Conservation (phyloP, 306 rosid species). For the Trifolium subterraneum region DNA sequence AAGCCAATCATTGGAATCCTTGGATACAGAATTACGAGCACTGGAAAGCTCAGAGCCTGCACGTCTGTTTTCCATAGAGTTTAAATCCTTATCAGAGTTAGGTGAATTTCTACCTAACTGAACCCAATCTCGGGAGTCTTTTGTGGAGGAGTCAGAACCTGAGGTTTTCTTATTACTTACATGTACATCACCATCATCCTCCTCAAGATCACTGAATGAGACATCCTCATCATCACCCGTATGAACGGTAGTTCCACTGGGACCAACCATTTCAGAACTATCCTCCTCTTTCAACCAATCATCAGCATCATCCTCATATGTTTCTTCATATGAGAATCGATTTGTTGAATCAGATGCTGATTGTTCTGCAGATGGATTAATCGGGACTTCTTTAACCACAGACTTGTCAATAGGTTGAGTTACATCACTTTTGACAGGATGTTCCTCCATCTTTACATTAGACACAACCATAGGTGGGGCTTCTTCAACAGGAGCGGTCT, state of each 20-base stretch:
- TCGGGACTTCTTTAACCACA: slow-evolving; percentile 60
- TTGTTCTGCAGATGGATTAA: slow-evolving; percentile 40
- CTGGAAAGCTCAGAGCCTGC: slow-evolving; percentile 66
- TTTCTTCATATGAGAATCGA: slow-evolving; percentile 52
- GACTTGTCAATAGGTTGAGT: slow-evolving; percentile 62
- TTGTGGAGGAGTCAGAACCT: slow-evolving; percentile 85
- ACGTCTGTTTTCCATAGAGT: slow-evolving; percentile 54
- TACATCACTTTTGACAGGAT: slow-evolving; percentile 54
- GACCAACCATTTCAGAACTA: slow-evolving; percentile 73
- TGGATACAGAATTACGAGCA: slow-evolving; percentile 60
- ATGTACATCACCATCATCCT: slow-evolving; percentile 71
- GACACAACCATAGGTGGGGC: slow-evolving; percentile 43
- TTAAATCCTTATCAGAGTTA: slow-evolving; percentile 68
- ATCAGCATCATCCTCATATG: slow-evolving; percentile 84
- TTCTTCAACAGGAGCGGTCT: slow-evolving; percentile 47
- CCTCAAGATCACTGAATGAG: slow-evolving; percentile 96
- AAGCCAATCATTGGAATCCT: slow-evolving; percentile 95
- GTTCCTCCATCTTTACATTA: slow-evolving; percentile 68
- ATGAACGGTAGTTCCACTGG: slow-evolving; percentile 60
- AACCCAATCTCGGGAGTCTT: slow-evolving; percentile 95
- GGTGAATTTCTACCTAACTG: slow-evolving; percentile 74
- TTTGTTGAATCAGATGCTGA: slow-evolving; percentile 54
- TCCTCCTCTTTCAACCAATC: slow-evolving; percentile 98
- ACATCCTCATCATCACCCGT: slow-evolving; percentile 85
- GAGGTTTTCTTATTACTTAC: slow-evolving; percentile 65